A percentile compares a stretch with the other conserved stretches of the same genome.
Evolutionary conservation across 352 stramenopile genomes (phyloP).

Genomic region (Labyrinthula sp.): DNA sequence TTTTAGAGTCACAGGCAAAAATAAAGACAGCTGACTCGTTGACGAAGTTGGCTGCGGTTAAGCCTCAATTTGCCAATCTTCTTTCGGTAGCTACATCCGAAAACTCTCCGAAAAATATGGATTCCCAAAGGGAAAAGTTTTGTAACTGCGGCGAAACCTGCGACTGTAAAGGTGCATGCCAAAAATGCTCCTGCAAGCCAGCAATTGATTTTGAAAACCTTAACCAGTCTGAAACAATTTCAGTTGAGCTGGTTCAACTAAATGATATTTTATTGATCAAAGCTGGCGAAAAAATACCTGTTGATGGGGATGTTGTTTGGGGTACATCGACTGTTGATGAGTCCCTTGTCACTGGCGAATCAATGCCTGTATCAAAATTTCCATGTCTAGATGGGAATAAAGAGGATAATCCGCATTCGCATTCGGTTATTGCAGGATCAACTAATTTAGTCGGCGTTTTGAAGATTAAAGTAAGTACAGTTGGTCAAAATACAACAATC

Average conservation of each 20-base stretch:
- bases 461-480: slow-evolving; percentile 56
- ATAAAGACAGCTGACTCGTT: slow-evolving; percentile 57
- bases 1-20: slow-evolving; percentile 59
- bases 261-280: slow-evolving; percentile 77
- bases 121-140: slow-evolving; percentile 48
- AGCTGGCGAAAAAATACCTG: slow-evolving; percentile 63
- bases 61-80: slow-evolving; percentile 43
- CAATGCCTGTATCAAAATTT: slow-evolving; percentile 76
- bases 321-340: slow-evolving; percentile 72
- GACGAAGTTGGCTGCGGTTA: slow-evolving; percentile 58
- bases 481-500: slow-evolving; percentile 63
- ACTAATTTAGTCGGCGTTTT: slow-evolving; percentile 69
- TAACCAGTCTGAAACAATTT: too few species aligned
- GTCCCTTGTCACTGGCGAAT: slow-evolving; percentile 89
- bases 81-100: slow-evolving; percentile 27
- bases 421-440: slow-evolving; percentile 75
- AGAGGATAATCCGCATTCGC: too few species aligned
- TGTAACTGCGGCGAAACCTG: too few species aligned
- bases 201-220: too few species aligned
- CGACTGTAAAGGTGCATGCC: too few species aligned
- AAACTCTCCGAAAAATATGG: slow-evolving; percentile 37
- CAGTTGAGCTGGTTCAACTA: slow-evolving; percentile 43
- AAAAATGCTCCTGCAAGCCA: too few species aligned
- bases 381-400: slow-evolving; percentile 46
- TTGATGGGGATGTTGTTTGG: slow-evolving; percentile 66